Evolutionary conservation across 371 early-diverging fungal genomes (phyloP).

Genomic region (Zychaea mexicana): DNA sequence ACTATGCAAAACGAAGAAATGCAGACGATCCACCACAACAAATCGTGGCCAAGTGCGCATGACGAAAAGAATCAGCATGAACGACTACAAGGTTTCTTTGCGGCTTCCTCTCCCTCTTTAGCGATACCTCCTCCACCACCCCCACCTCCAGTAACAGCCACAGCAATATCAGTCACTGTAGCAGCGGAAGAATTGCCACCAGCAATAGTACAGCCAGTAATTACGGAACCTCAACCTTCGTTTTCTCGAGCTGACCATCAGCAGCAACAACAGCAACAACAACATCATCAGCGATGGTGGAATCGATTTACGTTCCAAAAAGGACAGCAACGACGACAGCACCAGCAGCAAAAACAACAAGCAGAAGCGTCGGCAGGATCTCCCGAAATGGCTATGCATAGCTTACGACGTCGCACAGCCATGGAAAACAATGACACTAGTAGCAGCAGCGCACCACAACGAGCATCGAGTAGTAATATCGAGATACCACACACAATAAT

Average conservation of each 20-base stretch:
- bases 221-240: not conserved
- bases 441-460: not conserved
- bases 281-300: too few relatives aligned
- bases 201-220: too few relatives aligned
- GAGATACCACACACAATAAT: not conserved
- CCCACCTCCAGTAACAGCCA: not conserved
- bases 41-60: conserved; percentile 8
- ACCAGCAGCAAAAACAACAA: not conserved
- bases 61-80: conserved; percentile 9
- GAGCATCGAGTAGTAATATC: not conserved
- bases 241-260: not conserved
- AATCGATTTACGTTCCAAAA: not conserved
- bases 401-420: not conserved
- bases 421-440: not conserved
- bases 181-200: not conserved
- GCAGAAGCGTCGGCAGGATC: not conserved
- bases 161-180: not conserved
- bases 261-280: too few relatives aligned
- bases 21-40: conserved; percentile 1
- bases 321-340: not conserved
- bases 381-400: not conserved
- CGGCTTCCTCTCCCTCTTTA: conserved; percentile 7
- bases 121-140: conserved; percentile 5
- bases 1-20: not conserved
- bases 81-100: not conserved